Evolutionary conservation across 2,329 filamentous ascomycete species (phyloP), one percentile per base, ranked within the genome.

Genomic region (Arthrobotrys entomopaga): DNA sequence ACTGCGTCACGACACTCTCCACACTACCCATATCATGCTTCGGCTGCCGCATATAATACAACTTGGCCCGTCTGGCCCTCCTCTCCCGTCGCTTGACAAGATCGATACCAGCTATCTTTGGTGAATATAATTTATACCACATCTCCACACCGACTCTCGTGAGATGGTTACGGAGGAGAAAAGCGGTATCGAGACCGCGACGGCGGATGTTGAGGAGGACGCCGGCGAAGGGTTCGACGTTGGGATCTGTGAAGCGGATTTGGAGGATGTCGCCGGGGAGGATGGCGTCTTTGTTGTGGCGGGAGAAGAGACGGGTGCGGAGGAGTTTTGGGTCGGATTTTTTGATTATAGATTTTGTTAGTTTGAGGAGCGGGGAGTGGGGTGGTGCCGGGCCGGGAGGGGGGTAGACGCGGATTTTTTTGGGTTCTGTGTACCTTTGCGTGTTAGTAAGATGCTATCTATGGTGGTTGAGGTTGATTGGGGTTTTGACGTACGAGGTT

Each of bases 91-190:
- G 86, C 87, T 96, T 92, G 82, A 98, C 91, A 79, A 99, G 90
- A 83, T 99, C 94, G 80, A 99, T 92, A 77, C 91, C 92, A 81
- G 91, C 88, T 34, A 98, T 90, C 80, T 91, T 90, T 74, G 94
- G 94, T 80, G 88, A 91, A 85, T 95, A 98, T 71, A 98, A 86
- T 85, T 99, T 99, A 83, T 91, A 93, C 89, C 92, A 97, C 92
- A 97, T 95, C 86, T 99, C 95, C 73, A 97, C 92, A 74, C 92
- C 91, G 5, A 96, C 88, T 78, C 91, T 88, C 77, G 92, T 93
- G 78, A 99, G 84, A 80, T 96, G 89, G 79, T 94, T 94, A 66
- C 95, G 87, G 73, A 99, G 85, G 72, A 97, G 84, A 65, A 99
- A 90, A 3, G 91, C 91, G 1, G 92, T 96, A 83, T 98, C 94